Percentiles rank a stretch among this genome's conserved stretches.
phyloP scores from a whole-genome alignment of 2,329 filamentous ascomycete genomes.

The Karstenula rhodostoma region DNA sequence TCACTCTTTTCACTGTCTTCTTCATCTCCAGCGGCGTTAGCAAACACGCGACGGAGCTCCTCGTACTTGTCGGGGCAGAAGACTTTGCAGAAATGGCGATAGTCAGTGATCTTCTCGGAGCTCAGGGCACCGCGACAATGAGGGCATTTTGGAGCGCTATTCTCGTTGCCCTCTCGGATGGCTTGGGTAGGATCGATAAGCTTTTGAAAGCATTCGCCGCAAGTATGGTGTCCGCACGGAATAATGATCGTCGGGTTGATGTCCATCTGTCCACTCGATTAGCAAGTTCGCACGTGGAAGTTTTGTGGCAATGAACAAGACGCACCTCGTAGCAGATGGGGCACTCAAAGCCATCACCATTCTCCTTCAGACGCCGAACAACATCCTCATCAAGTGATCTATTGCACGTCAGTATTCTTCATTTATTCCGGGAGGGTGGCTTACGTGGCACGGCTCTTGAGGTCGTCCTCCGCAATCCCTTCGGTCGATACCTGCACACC shows the following conservation, averaged over 20 bases:
- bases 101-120: constrained; percentile 75
- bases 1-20: constrained; percentile 33
- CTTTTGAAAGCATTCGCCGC: constrained; percentile 76
- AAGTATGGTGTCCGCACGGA: constrained; percentile 84
- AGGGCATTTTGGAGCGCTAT: constrained; percentile 70
- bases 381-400: constrained; percentile 64
- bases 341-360: constrained; percentile 74
- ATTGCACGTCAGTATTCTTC: neutral
- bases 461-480: constrained; percentile 60
- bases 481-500: constrained; percentile 69
- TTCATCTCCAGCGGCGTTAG: constrained; percentile 32
- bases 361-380: constrained; percentile 70
- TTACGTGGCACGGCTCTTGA: constrained; percentile 68
- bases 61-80: constrained; percentile 66
- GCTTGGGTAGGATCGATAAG: constrained; percentile 68
- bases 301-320: neutral
- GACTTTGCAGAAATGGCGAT: constrained; percentile 75
- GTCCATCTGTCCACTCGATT: constrained; percentile 54
- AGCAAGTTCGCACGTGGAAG: neutral
- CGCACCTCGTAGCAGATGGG: constrained; percentile 77
- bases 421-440: neutral
- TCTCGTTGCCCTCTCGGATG: constrained; percentile 64
- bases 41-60: constrained; percentile 20
- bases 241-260: constrained; percentile 79
- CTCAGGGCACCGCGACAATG: constrained; percentile 75